Conservation (phyloP, 352 stramenopile genomes). For the Phytophthora hybrid region DNA sequence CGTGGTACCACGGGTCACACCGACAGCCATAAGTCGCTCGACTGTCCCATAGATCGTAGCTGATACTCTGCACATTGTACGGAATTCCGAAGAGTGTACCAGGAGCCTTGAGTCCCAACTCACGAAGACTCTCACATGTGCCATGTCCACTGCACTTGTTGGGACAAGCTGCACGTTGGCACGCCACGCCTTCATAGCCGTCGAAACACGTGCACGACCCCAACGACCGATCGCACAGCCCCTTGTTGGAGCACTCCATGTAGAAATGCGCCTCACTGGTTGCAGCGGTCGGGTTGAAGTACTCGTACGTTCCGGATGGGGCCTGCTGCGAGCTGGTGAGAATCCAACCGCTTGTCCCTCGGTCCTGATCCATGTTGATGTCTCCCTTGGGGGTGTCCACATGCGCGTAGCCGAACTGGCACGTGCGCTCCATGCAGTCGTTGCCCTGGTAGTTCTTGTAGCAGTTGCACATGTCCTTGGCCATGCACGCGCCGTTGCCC, state of each 20-base stretch:
- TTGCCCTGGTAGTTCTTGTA: constrained; percentile 89
- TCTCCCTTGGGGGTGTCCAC: constrained; percentile 94
- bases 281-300: constrained; percentile 61
- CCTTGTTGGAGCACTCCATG: constrained; percentile 95
- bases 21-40: constrained; percentile 87
- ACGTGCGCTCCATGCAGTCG: constrained; percentile 85
- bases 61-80: constrained; percentile 17
- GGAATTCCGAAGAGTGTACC: constrained; percentile 55
- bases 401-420: constrained; percentile 87
- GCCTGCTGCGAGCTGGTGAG: constrained; percentile 78
- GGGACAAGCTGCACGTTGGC: constrained; percentile 79
- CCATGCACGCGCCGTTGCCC: constrained; percentile 79
- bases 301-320: constrained; percentile 76
- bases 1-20: constrained; percentile 90
- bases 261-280: constrained; percentile 88
- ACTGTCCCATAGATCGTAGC: constrained; percentile 85
- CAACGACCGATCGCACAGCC: constrained; percentile 87
- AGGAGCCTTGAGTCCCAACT: constrained; percentile 59
- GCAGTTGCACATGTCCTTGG: constrained; percentile 87
- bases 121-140: constrained; percentile 73
- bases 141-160: constrained; percentile 77
- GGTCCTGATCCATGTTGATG: constrained; percentile 87
- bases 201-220: constrained; percentile 91
- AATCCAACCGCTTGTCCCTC: constrained; percentile 48
- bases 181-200: constrained; percentile 91